These are phyloP conservation scores for Curvularia sp. DNA, from an alignment of 2,329 filamentous ascomycete genomes.

Conservation along the genomic window DNA sequence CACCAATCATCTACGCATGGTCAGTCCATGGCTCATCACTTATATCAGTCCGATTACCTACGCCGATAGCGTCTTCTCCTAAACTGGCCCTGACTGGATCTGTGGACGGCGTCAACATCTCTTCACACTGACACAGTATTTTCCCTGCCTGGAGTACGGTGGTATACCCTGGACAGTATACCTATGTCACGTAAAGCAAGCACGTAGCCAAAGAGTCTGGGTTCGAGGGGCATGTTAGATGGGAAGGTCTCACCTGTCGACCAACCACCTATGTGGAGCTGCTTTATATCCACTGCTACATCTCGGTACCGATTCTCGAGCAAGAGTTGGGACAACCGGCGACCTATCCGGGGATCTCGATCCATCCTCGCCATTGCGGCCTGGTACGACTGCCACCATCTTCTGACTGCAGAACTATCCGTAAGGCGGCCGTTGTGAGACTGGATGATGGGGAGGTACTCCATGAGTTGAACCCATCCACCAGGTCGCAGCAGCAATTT, in stretches of 20 bases:
- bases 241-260: conserved; percentile 36
- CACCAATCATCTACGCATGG: conserved; percentile 34
- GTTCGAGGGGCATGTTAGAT: neutral
- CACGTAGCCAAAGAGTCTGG: neutral
- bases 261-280: conserved; percentile 50
- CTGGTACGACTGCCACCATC: conserved; percentile 49
- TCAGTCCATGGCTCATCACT: conserved; percentile 1
- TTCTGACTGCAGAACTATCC: conserved; percentile 51
- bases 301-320: conserved; percentile 41
- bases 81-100: conserved; percentile 41
- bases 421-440: conserved; percentile 83
- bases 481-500: conserved; percentile 72
- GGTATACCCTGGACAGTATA: too few species aligned
- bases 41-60: conserved; percentile 5
- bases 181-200: too few species aligned
- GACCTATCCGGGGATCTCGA: conserved; percentile 46
- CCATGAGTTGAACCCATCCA: conserved; percentile 89
- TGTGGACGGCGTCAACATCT: conserved; percentile 19
- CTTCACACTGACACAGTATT: neutral
- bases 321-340: conserved; percentile 39
- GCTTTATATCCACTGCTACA: conserved; percentile 37
- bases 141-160: neutral
- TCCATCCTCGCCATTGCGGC: conserved; percentile 44
- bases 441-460: conserved; percentile 84
- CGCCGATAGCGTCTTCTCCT: conserved; percentile 34